These are phyloP conservation scores for Chalaropsis ovoidea DNA, from an alignment of 2,329 filamentous ascomycete genomes.

Conservation along the genomic window DNA sequence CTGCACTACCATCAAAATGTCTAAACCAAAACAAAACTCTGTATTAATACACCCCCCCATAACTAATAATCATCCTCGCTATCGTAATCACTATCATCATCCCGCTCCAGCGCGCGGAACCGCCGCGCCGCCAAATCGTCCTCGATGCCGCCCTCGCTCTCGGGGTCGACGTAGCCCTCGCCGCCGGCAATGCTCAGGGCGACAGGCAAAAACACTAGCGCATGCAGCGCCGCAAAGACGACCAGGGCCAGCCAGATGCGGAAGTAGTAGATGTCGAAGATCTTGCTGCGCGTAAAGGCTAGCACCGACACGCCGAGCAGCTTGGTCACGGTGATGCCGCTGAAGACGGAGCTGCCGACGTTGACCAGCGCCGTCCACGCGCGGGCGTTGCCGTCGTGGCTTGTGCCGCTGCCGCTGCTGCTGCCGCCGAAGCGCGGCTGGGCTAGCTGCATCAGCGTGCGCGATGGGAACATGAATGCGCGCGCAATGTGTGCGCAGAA, in stretches of 20 bases:
- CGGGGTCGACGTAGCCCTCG: constrained; percentile 76
- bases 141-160: constrained; percentile 77
- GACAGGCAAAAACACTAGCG: constrained; percentile 83
- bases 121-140: constrained; percentile 74
- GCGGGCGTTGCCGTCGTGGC: constrained; percentile 66
- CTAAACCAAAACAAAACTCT: neutral
- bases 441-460: constrained; percentile 58
- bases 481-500: constrained; percentile 96
- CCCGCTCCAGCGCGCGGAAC: constrained; percentile 32
- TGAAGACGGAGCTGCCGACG: constrained; percentile 88
- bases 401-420: constrained; percentile 64
- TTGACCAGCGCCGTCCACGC: constrained; percentile 92
- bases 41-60: neutral
- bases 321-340: constrained; percentile 92
- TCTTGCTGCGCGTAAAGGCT: constrained; percentile 92
- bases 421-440: constrained; percentile 35
- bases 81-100: constrained; percentile 20
- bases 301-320: constrained; percentile 83
- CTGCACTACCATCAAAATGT: too few relatives aligned
- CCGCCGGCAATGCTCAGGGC: constrained; percentile 78
- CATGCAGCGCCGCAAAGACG: constrained; percentile 76
- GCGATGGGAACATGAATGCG: constrained; percentile 87
- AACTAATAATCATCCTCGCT: constrained; percentile 3
- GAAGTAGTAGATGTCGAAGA: constrained; percentile 99
- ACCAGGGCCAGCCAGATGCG: constrained; percentile 90